Evolutionary conservation across 371 early-diverging fungal genomes (phyloP).

Genomic region (Fennellomyces sp.): DNA sequence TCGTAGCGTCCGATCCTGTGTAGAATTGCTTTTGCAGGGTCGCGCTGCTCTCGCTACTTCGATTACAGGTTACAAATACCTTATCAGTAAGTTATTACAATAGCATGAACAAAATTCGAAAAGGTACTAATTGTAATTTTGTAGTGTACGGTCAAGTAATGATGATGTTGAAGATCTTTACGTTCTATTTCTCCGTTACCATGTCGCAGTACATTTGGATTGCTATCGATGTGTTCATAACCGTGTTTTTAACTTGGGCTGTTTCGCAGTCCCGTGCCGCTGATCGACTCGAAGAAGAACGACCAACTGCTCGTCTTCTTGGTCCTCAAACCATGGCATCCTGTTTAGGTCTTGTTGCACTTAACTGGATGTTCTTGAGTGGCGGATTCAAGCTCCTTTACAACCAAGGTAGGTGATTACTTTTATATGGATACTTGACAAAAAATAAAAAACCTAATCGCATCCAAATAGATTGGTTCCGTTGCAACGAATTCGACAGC

Average conservation of each 20-base stretch:
- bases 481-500: constrained; percentile 79
- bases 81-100: constrained; percentile 32
- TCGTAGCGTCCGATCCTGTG: constrained; percentile 71
- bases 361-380: constrained; percentile 68
- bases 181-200: constrained; percentile 59
- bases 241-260: constrained; percentile 70
- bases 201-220: constrained; percentile 68
- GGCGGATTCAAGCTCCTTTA: constrained; percentile 47
- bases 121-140: too few relatives aligned
- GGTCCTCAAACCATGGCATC: constrained; percentile 74
- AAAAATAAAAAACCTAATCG: constrained; percentile 19
- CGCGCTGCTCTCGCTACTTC: constrained; percentile 79
- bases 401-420: constrained; percentile 21
- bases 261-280: constrained; percentile 73
- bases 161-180: constrained; percentile 67
- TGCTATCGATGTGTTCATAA: constrained; percentile 65
- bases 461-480: constrained; percentile 68
- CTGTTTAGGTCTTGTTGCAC: constrained; percentile 67
- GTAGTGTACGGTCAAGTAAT: constrained; percentile 76
- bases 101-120: background rate
- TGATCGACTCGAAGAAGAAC: constrained; percentile 48
- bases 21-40: constrained; percentile 74
- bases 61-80: constrained; percentile 77
- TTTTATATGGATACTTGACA: constrained; percentile 33
- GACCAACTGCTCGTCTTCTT: constrained; percentile 82